These are phyloP conservation scores for Dillenia suffruticosa DNA, from an alignment of 164 flowering plant species.

Conservation along the genomic window DNA sequence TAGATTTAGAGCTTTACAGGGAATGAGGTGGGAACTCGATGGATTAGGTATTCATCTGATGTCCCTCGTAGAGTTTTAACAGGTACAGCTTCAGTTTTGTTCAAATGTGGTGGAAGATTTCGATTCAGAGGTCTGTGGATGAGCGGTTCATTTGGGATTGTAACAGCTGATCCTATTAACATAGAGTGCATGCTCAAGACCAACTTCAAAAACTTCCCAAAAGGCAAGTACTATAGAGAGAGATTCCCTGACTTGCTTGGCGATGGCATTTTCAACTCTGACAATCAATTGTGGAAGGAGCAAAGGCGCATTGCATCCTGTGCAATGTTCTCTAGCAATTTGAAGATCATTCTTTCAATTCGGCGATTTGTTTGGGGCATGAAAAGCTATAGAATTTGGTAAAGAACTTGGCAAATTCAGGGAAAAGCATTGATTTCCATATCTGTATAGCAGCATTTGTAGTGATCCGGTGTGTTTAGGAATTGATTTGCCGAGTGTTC, in stretches of 20 bases:
- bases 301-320: slow-evolving; percentile 46
- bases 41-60: too few relatives aligned
- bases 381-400: slow-evolving; percentile 37
- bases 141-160: slow-evolving; percentile 35
- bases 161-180: slow-evolving; percentile 53
- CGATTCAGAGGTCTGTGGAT: slow-evolving; percentile 44
- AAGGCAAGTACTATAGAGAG: slow-evolving; percentile 57
- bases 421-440: slow-evolving; percentile 33
- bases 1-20: too few relatives aligned
- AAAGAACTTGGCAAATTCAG: slow-evolving; percentile 21
- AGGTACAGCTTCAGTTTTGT: slow-evolving; percentile 25
- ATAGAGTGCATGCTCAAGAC: slow-evolving; percentile 75
- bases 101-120: slow-evolving; percentile 42
- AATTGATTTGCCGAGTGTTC: slow-evolving; percentile 39
- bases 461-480: slow-evolving; percentile 54
- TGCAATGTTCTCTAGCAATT: slow-evolving; percentile 59
- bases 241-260: slow-evolving; percentile 65
- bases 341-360: slow-evolving; percentile 29
- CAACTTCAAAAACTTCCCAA: slow-evolving; percentile 69
- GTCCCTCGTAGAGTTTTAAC: too few relatives aligned
- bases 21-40: too few relatives aligned
- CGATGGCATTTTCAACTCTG: slow-evolving; percentile 73
- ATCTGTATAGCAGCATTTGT: slow-evolving; percentile 62
- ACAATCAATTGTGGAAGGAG: slow-evolving; percentile 53
- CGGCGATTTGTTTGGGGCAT: slow-evolving; percentile 39